Evolutionary conservation across 768 basidiomycete species (phyloP).

Genomic region (Suillus tomentosus): DNA sequence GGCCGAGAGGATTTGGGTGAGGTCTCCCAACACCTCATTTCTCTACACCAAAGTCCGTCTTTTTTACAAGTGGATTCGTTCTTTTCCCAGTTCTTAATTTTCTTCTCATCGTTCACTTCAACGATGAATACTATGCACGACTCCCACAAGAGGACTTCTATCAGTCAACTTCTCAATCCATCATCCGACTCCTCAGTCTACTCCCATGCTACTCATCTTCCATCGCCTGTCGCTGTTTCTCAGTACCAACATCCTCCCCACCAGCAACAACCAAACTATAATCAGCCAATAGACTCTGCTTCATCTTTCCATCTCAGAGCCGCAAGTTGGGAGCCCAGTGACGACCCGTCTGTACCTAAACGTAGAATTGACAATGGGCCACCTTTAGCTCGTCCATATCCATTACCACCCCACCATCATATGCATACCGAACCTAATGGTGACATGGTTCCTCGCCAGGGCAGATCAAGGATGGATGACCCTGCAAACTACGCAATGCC

Average conservation of each 20-base stretch:
- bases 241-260: slow-evolving; percentile 32
- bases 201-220: slow-evolving; percentile 32
- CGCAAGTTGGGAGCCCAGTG: slow-evolving; percentile 55
- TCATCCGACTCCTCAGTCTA: slow-evolving; percentile 41
- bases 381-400: slow-evolving; percentile 36
- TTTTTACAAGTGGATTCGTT: slow-evolving; percentile 16
- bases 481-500: slow-evolving; percentile 32
- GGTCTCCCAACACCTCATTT: slow-evolving; percentile 33
- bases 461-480: slow-evolving; percentile 34
- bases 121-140: slow-evolving; percentile 47
- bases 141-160: slow-evolving; percentile 49
- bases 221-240: slow-evolving; percentile 26
- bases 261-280: slow-evolving; percentile 29
- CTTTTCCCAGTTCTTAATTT: slow-evolving; percentile 13
- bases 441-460: slow-evolving; percentile 31
- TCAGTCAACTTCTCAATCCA: slow-evolving; percentile 53
- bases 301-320: slow-evolving; percentile 58
- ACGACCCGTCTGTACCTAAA: slow-evolving; percentile 38
- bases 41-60: slow-evolving; percentile 26
- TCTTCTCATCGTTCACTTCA: slow-evolving; percentile 20
- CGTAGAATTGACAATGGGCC: slow-evolving; percentile 37
- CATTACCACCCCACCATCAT: slow-evolving; percentile 29
- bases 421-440: slow-evolving; percentile 38
- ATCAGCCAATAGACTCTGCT: slow-evolving; percentile 30
- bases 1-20: slow-evolving; percentile 23